These are phyloP conservation scores for Tuber borchii DNA, from an alignment of 495 filamentous ascomycete genomes.

Conservation along the genomic window DNA sequence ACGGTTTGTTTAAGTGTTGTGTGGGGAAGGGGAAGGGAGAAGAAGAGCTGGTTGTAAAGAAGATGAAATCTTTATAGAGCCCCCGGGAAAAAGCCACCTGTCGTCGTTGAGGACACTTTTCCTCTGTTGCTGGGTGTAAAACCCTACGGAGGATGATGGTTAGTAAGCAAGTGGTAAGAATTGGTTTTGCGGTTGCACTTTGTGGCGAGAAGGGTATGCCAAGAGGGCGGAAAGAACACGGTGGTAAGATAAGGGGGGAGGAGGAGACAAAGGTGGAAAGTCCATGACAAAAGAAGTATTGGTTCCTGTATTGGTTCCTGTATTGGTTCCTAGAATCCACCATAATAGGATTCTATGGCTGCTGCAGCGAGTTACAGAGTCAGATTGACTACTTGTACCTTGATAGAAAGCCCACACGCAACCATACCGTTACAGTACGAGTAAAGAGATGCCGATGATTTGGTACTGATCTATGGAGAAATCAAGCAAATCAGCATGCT, in stretches of 20 bases:
- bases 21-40: slow-evolving; percentile 14
- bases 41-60: slow-evolving; percentile 19
- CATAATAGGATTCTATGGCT: neutral
- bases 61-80: slow-evolving; percentile 34
- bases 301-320: neutral
- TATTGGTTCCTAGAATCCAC: neutral
- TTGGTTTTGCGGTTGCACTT: slow-evolving; percentile 5
- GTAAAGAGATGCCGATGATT: neutral
- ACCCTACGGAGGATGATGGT: slow-evolving; percentile 7
- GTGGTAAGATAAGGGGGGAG: slow-evolving; percentile 32
- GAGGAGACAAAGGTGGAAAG: neutral
- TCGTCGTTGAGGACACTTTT: slow-evolving; percentile 40
- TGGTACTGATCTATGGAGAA: neutral
- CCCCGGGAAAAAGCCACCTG: slow-evolving; percentile 36
- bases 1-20: neutral
- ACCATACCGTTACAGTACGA: neutral
- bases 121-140: slow-evolving; percentile 22
- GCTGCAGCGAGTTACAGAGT: neutral
- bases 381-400: neutral
- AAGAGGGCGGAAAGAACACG: slow-evolving; percentile 39
- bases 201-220: slow-evolving; percentile 12
- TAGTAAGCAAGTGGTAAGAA: slow-evolving; percentile 16
- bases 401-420: neutral
- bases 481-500: neutral
- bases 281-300: neutral